phyloP scores from a whole-genome alignment of 495 filamentous ascomycete genomes.

The Pseudoneurospora amorphoporcata region DNA sequence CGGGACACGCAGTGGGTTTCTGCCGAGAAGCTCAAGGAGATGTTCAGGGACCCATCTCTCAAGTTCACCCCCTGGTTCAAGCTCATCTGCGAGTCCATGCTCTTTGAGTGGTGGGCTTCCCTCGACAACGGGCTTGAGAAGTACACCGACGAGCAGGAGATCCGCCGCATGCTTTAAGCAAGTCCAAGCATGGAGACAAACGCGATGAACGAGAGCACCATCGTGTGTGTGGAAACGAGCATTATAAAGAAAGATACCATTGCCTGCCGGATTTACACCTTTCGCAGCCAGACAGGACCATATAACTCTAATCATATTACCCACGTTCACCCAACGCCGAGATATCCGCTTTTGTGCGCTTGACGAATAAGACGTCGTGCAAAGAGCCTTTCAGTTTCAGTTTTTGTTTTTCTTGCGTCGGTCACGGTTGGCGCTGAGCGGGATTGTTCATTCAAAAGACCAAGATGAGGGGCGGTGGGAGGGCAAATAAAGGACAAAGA shows the following conservation, averaged over 20 bases:
- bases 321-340: background rate
- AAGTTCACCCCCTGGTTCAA: conserved; percentile 99
- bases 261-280: background rate
- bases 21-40: conserved; percentile 66
- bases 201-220: background rate
- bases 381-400: conserved; percentile 16
- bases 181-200: background rate
- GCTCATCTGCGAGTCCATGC: conserved; percentile 93
- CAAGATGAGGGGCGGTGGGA: background rate
- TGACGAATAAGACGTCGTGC: conserved; percentile 12
- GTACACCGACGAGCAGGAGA: conserved; percentile 76
- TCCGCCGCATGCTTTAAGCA: conserved; percentile 60
- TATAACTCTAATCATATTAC: background rate
- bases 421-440: background rate
- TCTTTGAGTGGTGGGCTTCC: conserved; percentile 97
- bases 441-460: background rate
- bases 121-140: conserved; percentile 71
- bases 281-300: background rate
- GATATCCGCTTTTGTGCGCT: conserved; percentile 19
- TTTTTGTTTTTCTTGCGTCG: conserved; percentile 17
- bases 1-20: conserved; percentile 74
- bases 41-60: conserved; percentile 70
- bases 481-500: background rate
- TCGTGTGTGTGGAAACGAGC: background rate
- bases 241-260: background rate